These are phyloP conservation scores for Coffea canephora DNA, from an alignment of 257 asterid species.

Conservation along the genomic window DNA sequence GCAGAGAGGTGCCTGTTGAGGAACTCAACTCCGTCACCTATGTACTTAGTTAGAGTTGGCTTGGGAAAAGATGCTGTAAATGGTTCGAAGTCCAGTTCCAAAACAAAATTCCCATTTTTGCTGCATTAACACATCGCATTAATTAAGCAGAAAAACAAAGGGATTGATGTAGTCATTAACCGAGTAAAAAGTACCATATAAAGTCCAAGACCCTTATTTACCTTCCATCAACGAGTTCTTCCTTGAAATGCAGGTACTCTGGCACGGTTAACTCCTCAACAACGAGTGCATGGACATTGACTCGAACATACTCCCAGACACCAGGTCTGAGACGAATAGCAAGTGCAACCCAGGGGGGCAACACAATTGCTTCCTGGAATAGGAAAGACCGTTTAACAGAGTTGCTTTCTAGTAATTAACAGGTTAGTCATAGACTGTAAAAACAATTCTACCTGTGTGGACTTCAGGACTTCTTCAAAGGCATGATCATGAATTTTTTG, in stretches of 20 bases:
- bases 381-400: not conserved
- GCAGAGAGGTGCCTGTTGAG: constrained; percentile 97
- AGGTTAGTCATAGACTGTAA: not conserved
- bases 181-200: not conserved
- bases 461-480: constrained; percentile 67
- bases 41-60: constrained; percentile 90
- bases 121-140: constrained; percentile 39
- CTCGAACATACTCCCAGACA: constrained; percentile 85
- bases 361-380: constrained; percentile 74
- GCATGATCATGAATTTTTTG: constrained; percentile 61
- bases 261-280: constrained; percentile 87
- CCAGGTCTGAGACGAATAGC: constrained; percentile 95
- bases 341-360: constrained; percentile 94
- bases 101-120: constrained; percentile 68
- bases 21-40: constrained; percentile 97
- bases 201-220: constrained; percentile 22
- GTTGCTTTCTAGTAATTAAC: not conserved
- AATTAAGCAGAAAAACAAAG: not conserved
- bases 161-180: not conserved
- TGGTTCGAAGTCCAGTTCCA: constrained; percentile 94
- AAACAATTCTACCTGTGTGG: constrained; percentile 54
- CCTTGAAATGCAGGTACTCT: constrained; percentile 78
- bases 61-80: constrained; percentile 84
- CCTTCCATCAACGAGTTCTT: constrained; percentile 84
- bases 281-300: constrained; percentile 58